Percentiles rank a stretch among this genome's conserved stretches.
phyloP scores from a whole-genome alignment of 192 early-diverging fungal species.

The Coemansia sp. region DNA sequence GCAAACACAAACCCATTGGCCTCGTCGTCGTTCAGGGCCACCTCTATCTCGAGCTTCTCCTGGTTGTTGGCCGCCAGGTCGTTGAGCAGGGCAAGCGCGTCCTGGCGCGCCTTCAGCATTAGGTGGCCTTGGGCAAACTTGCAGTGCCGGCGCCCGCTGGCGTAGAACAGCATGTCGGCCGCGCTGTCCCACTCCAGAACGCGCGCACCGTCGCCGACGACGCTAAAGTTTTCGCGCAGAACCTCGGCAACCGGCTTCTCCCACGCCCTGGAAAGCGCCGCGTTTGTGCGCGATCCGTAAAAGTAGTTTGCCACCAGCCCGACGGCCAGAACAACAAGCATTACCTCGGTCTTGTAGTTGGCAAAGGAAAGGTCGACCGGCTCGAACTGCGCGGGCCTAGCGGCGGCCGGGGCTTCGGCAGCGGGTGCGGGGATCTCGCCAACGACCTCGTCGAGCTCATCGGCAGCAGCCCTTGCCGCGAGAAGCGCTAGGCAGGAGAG shows the following conservation, averaged over 20 bases:
- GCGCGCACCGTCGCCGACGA: conserved; percentile 62
- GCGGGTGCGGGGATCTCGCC: conserved; percentile 20
- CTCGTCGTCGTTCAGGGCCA: conserved; percentile 52
- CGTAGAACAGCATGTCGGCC: conserved; percentile 70
- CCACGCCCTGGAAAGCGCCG: conserved; percentile 17
- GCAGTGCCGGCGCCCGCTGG: conserved; percentile 69
- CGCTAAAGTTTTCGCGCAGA: conserved; percentile 65
- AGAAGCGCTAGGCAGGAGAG: conserved; percentile 28
- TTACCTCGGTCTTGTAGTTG: conserved; percentile 38
- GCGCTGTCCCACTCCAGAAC: conserved; percentile 65
- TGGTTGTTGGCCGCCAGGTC: conserved; percentile 38
- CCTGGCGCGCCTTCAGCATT: conserved; percentile 44
- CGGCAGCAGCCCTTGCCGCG: conserved; percentile 24
- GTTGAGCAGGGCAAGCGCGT: conserved; percentile 47
- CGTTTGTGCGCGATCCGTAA: conserved; percentile 44
- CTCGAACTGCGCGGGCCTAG: neutral
- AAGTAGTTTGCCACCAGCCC: conserved; percentile 52
- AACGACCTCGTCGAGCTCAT: conserved; percentile 40
- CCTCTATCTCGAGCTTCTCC: conserved; percentile 40
- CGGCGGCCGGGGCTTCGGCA: conserved; percentile 6
- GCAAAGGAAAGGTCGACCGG: conserved; percentile 18
- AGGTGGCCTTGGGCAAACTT: conserved; percentile 68
- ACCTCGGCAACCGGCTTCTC: conserved; percentile 38
- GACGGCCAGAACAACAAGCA: conserved; percentile 21
- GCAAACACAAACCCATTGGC: conserved; percentile 65